A percentile compares a stretch with the other conserved stretches of the same genome.
Conservation (phyloP, 257 asterid genomes). For the Rehmannia glutinosa region DNA sequence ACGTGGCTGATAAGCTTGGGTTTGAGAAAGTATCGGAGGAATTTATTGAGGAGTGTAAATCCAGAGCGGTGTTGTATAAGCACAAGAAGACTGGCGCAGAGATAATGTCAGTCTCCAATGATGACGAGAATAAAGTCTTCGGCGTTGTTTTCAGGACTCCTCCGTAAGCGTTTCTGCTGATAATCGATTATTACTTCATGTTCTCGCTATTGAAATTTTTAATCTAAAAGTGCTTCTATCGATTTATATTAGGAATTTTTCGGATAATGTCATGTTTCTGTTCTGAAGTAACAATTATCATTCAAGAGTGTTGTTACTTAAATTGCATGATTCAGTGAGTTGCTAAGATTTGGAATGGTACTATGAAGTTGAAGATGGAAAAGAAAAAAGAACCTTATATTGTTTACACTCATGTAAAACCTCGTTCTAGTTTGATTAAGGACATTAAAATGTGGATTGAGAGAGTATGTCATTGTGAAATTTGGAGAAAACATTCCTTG, state of each 20-base stretch:
- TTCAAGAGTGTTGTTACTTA: not conserved
- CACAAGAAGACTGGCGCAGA: slow-evolving; percentile 97
- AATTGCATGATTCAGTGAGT: not conserved
- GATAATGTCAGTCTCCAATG: slow-evolving; percentile 88
- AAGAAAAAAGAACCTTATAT: not conserved
- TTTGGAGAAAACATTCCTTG: not conserved
- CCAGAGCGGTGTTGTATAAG: slow-evolving; percentile 84
- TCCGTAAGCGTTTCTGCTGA: slow-evolving; percentile 54
- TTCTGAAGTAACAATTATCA: not conserved
- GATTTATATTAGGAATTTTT: not conserved
- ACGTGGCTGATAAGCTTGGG: slow-evolving; percentile 77
- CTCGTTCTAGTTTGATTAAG: not conserved
- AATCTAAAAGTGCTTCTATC: not conserved
- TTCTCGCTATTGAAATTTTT: not conserved
- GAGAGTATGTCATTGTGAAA: too few relatives aligned
- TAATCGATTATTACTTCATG: not conserved
- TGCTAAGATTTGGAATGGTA: not conserved
- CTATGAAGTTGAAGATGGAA: not conserved
- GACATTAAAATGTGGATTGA: not conserved
- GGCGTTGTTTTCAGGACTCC: slow-evolving; percentile 96
- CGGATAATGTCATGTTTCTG: not conserved
- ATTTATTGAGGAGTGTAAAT: slow-evolving; percentile 91
- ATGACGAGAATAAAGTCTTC: slow-evolving; percentile 93
- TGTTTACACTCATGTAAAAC: not conserved
- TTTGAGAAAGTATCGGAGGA: slow-evolving; percentile 86